Percentiles rank a stretch among this genome's conserved stretches.
Conservation (phyloP, 805 yeast species). For the Nakazawaea sp. region DNA sequence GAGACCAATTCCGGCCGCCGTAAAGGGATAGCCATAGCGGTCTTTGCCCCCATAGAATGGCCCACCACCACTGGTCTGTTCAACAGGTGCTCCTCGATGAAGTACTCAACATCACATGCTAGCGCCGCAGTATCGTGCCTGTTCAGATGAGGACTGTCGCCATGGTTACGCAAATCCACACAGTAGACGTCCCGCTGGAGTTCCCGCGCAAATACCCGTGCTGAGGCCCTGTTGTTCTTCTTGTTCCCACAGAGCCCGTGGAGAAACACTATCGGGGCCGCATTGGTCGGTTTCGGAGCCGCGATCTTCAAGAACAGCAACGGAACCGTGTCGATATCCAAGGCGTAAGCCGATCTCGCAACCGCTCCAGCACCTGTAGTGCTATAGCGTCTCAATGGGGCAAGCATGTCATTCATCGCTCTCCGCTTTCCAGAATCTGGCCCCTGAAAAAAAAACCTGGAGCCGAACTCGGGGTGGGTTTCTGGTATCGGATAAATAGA, state of each 20-base stretch:
- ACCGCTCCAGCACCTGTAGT: not conserved
- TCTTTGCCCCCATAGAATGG: conserved; percentile 91
- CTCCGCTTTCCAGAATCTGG: not conserved
- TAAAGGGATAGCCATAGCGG: conserved; percentile 79
- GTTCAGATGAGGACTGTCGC: conserved; percentile 69
- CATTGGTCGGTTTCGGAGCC: conserved; percentile 6
- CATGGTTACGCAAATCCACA: conserved; percentile 85
- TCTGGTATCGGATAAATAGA: too few species aligned
- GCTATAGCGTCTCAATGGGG: too few species aligned
- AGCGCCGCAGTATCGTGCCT: conserved; percentile 69
- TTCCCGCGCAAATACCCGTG: conserved; percentile 39
- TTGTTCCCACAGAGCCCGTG: conserved; percentile 89
- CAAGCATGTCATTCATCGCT: too few species aligned
- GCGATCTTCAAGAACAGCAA: conserved; percentile 10
- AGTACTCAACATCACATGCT: conserved; percentile 76
- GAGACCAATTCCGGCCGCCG: conserved; percentile 54
- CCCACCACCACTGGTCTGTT: conserved; percentile 50
- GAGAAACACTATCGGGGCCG: conserved; percentile 64
- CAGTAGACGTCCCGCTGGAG: conserved; percentile 53
- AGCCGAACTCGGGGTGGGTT: too few species aligned
- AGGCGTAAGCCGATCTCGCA: not conserved
- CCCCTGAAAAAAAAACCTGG: too few species aligned
- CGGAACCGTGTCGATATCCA: conserved; percentile 11
- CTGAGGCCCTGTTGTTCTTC: conserved; percentile 70
- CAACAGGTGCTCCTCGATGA: conserved; percentile 36